Evolutionary conservation across 129 eudicot species (phyloP).

Genomic region (Centaurea solstitialis): DNA sequence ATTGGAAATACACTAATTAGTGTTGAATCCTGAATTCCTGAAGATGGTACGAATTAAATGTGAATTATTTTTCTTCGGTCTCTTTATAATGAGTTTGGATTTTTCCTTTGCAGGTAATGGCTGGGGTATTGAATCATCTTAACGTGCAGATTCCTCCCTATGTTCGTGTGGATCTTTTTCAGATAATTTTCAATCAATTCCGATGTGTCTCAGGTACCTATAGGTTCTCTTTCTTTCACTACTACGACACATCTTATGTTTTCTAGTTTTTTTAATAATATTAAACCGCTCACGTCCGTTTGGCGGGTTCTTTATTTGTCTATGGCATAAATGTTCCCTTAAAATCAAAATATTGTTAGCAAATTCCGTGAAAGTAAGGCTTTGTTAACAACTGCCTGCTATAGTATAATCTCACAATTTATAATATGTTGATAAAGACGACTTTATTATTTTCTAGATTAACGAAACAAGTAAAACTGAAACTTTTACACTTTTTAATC

Average conservation of each 20-base stretch:
- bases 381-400: too few species aligned
- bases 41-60: background rate
- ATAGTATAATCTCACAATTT: background rate
- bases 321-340: background rate
- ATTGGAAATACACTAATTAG: background rate
- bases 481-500: background rate
- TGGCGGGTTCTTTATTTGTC: background rate
- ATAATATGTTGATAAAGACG: too few species aligned
- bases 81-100: background rate
- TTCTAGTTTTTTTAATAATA: background rate
- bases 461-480: background rate
- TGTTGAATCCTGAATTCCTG: background rate
- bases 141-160: slow-evolving; percentile 66
- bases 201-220: slow-evolving; percentile 46
- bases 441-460: background rate
- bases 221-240: slow-evolving; percentile 1
- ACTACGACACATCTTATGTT: background rate
- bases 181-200: slow-evolving; percentile 43
- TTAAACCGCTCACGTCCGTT: background rate
- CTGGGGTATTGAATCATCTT: slow-evolving; percentile 58
- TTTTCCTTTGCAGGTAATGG: slow-evolving; percentile 46
- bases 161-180: slow-evolving; percentile 68
- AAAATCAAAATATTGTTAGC: background rate
- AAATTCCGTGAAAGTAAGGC: background rate
- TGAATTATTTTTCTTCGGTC: background rate